Evolutionary conservation across 148 eudicot species (phyloP), one percentile per base, ranked within the genome.

Genomic region (Heliosperma pusillum): DNA sequence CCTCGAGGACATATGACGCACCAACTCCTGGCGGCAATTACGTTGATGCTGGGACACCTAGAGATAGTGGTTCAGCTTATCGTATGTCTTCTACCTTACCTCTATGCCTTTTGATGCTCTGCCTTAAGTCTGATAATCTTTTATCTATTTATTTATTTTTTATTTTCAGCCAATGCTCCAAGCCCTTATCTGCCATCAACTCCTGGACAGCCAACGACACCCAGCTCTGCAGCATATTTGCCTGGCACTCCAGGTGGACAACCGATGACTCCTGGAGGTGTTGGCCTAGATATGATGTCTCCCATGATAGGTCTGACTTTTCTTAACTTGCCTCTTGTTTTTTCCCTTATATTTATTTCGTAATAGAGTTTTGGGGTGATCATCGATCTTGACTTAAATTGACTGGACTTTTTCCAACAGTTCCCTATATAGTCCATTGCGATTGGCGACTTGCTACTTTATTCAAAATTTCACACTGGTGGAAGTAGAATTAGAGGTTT

Each of bases 171-270:
- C 72, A 96, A 92, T 90, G 99, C 97, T 72, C 97, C 99, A 74
- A 96, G 97, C 80, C 97, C 99, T 30, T 91, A 93, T 85, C 74
- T 92, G 84, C 97, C 99, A 26, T 96, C 99, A 75, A 92, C 99
- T 21, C 99, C 99, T 77, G 97, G 91, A 22, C 96, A 88, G 67
- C 93, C 99, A 17, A 87, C 88, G 90, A 96, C 99, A 42, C 99
- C 99, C 64, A 90, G 93, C 76, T 96, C 99, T 42, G 83, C 81
- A 5, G 86, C 93, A 24, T 96, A 86, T 82, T 82, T 92, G 70
- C 99, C 97, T 80, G 93, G 97, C 76, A 96, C 99, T 63, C 99
- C 99, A 77, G 99, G 96, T 45, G 99, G 97, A 68, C 99, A 90
- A 74, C 99, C 99, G 3, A 96, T 92, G 99, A 96, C 99, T 63